Percentiles rank a stretch among this genome's conserved stretches.
Conservation (phyloP, 2,329 filamentous ascomycete genomes). For the Beauveria pseudobassiana region DNA sequence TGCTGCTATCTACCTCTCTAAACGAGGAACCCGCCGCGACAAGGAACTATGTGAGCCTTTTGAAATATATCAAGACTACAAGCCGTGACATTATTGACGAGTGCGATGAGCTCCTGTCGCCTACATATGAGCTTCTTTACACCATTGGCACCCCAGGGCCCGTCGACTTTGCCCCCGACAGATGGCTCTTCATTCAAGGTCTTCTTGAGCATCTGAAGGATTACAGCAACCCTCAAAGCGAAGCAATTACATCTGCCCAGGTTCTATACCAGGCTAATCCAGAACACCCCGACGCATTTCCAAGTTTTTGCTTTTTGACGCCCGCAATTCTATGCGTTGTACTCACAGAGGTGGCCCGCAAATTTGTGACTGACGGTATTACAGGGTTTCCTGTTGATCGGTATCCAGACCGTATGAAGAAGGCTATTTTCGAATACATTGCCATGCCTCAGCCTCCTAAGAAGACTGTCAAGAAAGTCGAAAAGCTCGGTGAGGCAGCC, state of each 20-base stretch:
- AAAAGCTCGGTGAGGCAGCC: background rate
- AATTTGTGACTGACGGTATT: constrained; percentile 22
- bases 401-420: constrained; percentile 19
- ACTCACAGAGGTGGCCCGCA: constrained; percentile 28
- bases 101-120: constrained; percentile 55
- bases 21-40: constrained; percentile 21
- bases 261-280: background rate
- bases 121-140: constrained; percentile 56
- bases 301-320: background rate
- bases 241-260: accelerated
- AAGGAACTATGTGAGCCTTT: constrained; percentile 27
- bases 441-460: accelerated
- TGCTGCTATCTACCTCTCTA: constrained; percentile 50
- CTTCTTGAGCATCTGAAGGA: background rate
- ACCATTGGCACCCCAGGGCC: constrained; percentile 47
- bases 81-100: constrained; percentile 56
- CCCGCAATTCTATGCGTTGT: background rate
- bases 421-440: background rate
- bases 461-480: background rate
- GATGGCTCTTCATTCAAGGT: constrained; percentile 49
- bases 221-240: background rate
- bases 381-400: constrained; percentile 33
- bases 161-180: constrained; percentile 43
- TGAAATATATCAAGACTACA: constrained; percentile 35
- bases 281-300: background rate